phyloP scores from a whole-genome alignment of 2,329 filamentous ascomycete species.

The Cyphellophora attinorum region DNA sequence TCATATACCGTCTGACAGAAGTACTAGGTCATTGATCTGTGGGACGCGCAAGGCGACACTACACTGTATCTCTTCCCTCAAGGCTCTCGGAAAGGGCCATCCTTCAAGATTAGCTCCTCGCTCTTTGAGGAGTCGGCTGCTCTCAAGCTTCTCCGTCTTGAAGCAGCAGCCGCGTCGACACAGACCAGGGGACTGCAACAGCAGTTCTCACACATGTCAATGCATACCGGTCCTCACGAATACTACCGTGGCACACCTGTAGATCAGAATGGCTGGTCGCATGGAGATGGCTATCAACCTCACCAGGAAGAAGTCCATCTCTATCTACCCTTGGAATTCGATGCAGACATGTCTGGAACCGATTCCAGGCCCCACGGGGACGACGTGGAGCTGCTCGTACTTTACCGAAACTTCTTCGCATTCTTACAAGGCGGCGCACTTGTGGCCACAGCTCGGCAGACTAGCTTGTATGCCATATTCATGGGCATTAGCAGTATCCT shows the following conservation, averaged over 20 bases:
- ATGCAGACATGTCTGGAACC: conserved; percentile 36
- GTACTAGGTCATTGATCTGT: conserved; percentile 46
- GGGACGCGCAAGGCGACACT: conserved; percentile 55
- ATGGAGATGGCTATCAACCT: not conserved
- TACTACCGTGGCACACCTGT: not conserved
- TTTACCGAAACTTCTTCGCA: conserved; percentile 55
- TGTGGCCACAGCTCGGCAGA: conserved; percentile 46
- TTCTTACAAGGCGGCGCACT: conserved; percentile 54
- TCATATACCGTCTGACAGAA: not conserved
- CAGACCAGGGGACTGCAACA: not conserved
- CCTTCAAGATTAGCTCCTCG: conserved; percentile 52
- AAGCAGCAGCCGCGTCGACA: not conserved
- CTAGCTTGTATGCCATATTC: conserved; percentile 51
- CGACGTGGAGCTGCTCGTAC: conserved; percentile 48
- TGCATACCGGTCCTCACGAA: not conserved
- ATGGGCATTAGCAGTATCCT: conserved; percentile 50
- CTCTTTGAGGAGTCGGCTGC: conserved; percentile 44
- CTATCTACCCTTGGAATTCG: conserved; percentile 49
- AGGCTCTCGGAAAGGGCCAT: conserved; percentile 45
- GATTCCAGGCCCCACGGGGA: conserved; percentile 27
- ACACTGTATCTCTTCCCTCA: conserved; percentile 54
- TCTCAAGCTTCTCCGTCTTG: conserved; percentile 4
- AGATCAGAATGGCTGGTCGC: not conserved
- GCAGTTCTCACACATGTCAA: not conserved
- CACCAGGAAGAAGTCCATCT: conserved; percentile 22